These are phyloP conservation scores for Trametes sanguinea DNA, from an alignment of 768 basidiomycete species.

Conservation along the genomic window DNA sequence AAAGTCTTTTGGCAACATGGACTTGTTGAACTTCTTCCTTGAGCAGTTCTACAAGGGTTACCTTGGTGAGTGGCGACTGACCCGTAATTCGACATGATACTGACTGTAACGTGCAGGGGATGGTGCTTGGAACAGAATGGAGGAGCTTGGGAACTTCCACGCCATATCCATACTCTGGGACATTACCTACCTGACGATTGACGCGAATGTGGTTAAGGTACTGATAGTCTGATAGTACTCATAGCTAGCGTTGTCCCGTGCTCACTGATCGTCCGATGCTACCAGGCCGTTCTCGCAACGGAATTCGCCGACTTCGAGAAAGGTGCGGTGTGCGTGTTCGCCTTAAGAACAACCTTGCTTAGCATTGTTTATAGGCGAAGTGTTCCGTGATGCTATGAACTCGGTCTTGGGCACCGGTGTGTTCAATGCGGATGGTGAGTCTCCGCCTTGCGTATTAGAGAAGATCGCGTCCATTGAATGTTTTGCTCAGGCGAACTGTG, in stretches of 20 bases:
- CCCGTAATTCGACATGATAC: too few species aligned
- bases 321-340: conserved; percentile 31
- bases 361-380: conserved; percentile 31
- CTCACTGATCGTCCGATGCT: too few species aligned
- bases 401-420: conserved; percentile 52
- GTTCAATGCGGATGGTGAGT: conserved; percentile 55
- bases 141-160: neutral
- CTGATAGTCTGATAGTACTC: too few species aligned
- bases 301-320: conserved; percentile 48
- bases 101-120: neutral
- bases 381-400: conserved; percentile 35
- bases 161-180: neutral
- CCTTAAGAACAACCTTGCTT: neutral
- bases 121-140: neutral
- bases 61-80: conserved; percentile 30
- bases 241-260: too few species aligned
- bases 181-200: neutral
- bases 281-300: conserved; percentile 43
- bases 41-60: conserved; percentile 33
- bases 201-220: conserved; percentile 9
- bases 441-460: neutral
- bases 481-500: conserved; percentile 31
- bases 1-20: conserved; percentile 35
- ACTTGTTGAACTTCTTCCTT: conserved; percentile 31
- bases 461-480: neutral